Base-by-base conservation (phyloP, 2,329 filamentous ascomycete species). In the Aspergillus costaricaensis region DNA sequence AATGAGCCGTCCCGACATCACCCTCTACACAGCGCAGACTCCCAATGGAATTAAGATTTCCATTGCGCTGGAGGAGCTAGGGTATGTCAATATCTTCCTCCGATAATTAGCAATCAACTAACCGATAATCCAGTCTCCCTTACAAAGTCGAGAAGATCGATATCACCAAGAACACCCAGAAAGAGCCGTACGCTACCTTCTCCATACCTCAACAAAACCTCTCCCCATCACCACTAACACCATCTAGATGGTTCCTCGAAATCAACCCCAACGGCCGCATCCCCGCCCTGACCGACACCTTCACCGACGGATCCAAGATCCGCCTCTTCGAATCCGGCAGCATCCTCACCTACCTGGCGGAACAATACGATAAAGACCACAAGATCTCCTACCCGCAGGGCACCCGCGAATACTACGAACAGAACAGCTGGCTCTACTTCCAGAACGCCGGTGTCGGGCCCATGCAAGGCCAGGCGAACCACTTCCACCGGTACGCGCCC, bases 211-310 rank as follows among this genome's bases (percentile, higher is more conserved):
- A 25, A 25, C 7, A 25, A 8, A 25, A 52, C 23, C 25, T 15
- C 6, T 27, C 15, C 23, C n/a, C n/a, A 14, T 5, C 10, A 36
- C 10, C 38, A 44, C 54, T 39, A 53, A 53, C 25, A n/a, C 23
- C 39, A 17, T 10, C 38, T 25, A 76, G 86, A 15, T 96, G 91
- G 91, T 97, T 94, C 78, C 84, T 96, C 27, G 87, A 88, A 55
- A 96, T 96, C 79, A 96, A 96, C 78, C 92, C 92, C 65, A 96
- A 96, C 75, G 92, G 92, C 65, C 90, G 92, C 67, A 96, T 96
- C 69, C 93, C 92, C 4, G 92, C 92, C 59, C 70, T 96, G 54
- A 95, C 91, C 7, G 92, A 96, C 77, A 90, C 83, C 6, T 89
- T 91, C 74, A 81, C 82, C 5, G 88, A 95, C 74, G 91, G 91